These are phyloP conservation scores for Ensete glaucum DNA, from an alignment of 176 grass and related monocot genomes.

Conservation along the genomic window DNA sequence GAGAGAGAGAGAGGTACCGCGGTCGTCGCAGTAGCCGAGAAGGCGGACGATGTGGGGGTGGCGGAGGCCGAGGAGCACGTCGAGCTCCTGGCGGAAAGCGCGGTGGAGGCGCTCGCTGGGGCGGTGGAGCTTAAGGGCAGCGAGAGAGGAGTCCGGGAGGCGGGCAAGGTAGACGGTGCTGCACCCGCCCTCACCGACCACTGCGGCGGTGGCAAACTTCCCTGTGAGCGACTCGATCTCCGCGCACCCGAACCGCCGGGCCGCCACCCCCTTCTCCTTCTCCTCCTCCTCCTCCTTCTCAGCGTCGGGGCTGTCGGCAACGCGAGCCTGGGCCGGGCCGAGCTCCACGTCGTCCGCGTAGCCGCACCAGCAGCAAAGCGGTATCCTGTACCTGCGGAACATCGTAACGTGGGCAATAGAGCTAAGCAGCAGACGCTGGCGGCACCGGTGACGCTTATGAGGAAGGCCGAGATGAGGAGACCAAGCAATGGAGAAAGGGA, in stretches of 20 bases:
- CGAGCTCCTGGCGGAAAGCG: constrained; percentile 76
- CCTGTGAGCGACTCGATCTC: constrained; percentile 65
- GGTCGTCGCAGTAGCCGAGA: constrained; percentile 75
- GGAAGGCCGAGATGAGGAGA: not conserved
- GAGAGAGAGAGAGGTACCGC: constrained; percentile 32
- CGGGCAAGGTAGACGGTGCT: constrained; percentile 86
- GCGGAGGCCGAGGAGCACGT: constrained; percentile 46
- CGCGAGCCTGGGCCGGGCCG: not conserved
- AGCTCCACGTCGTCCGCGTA: constrained; percentile 13
- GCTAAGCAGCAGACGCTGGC: not conserved
- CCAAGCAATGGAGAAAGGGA: no score
- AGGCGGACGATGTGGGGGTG: constrained; percentile 82
- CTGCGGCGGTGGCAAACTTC: constrained; percentile 40
- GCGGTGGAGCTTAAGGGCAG: constrained; percentile 81
- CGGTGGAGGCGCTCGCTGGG: constrained; percentile 92
- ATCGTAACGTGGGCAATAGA: constrained; percentile 10
- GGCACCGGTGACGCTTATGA: not conserved
- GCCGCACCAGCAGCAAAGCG: constrained; percentile 36
- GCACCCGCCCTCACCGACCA: constrained; percentile 81
- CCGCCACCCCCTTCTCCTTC: not conserved
- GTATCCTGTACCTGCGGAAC: constrained; percentile 36
- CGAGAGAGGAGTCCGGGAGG: constrained; percentile 39
- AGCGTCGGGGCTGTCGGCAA: constrained; percentile 14
- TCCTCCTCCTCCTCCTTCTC: not conserved
- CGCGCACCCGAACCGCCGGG: constrained; percentile 40